Percentiles rank a stretch among this genome's conserved stretches.
These are phyloP conservation scores for Cryptosporidium sp. DNA, from an alignment of 169 alveolate genomes.

Conservation along the genomic window DNA sequence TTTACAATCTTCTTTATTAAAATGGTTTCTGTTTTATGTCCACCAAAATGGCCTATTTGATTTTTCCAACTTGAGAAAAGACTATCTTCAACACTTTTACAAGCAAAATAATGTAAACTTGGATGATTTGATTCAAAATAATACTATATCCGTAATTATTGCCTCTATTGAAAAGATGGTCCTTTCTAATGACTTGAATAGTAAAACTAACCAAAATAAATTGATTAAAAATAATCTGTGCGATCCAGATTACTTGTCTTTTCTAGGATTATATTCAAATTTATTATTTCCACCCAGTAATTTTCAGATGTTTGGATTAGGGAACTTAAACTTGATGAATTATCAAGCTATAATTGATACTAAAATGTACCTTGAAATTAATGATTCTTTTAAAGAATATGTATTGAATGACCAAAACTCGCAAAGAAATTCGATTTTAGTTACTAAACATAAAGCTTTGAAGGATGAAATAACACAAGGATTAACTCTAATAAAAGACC, in stretches of 20 bases:
- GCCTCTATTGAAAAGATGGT: constrained; percentile 58
- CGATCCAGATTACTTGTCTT: constrained; percentile 6
- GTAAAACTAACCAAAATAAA: background rate
- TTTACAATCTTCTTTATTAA: constrained; percentile 16
- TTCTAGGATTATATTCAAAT: constrained; percentile 11
- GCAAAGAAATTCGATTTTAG: background rate
- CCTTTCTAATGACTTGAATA: constrained; percentile 15
- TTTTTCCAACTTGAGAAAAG: background rate
- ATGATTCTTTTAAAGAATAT: constrained; percentile 23
- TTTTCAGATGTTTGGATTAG: background rate
- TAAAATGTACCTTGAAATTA: constrained; percentile 19
- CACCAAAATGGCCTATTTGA: constrained; percentile 4
- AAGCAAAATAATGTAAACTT: background rate
- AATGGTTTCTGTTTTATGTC: constrained; percentile 56
- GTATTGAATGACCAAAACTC: background rate
- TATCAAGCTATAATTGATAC: constrained; percentile 46
- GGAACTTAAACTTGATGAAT: background rate
- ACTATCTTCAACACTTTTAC: constrained; percentile 40
- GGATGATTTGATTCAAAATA: constrained; percentile 11
- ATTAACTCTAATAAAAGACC: constrained; percentile 17
- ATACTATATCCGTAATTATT: constrained; percentile 28
- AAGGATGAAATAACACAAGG: constrained; percentile 37
- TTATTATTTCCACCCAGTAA: background rate
- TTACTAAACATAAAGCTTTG: background rate
- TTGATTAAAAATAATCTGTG: background rate